phyloP scores from a whole-genome alignment of 352 stramenopile species.

The Aphanomyces euteiches region DNA sequence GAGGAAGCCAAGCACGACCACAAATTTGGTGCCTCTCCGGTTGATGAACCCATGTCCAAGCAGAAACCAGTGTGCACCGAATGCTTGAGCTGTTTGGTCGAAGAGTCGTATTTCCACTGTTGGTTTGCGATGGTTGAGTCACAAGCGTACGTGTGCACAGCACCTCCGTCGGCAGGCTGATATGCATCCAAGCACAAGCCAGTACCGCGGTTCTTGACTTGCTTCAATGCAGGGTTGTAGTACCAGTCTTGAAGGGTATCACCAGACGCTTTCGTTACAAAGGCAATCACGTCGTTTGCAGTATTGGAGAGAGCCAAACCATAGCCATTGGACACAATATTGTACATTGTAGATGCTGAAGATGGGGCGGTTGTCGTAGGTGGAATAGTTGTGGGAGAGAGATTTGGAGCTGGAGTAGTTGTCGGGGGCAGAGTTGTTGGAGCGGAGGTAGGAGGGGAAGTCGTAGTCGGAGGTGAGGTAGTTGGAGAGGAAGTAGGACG shows the following conservation, averaged over 20 bases:
- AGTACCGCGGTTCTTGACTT: conserved; percentile 31
- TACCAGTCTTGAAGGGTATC: background rate
- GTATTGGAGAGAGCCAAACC: background rate
- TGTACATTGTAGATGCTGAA: background rate
- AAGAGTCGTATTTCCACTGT: conserved; percentile 54
- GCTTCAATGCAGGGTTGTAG: background rate
- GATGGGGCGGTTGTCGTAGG: too few species aligned
- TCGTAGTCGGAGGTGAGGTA: too few species aligned
- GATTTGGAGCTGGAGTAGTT: background rate
- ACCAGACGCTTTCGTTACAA: background rate
- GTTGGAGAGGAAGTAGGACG: too few species aligned
- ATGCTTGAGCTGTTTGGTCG: conserved; percentile 44
- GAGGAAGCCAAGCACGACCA: conserved; percentile 25
- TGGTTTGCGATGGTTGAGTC: conserved; percentile 53
- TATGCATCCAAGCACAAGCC: conserved; percentile 32
- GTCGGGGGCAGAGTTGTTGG: background rate
- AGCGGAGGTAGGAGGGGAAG: too few species aligned
- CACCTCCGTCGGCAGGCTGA: conserved; percentile 46
- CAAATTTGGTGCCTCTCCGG: conserved; percentile 55
- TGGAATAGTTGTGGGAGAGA: background rate
- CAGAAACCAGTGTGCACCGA: conserved; percentile 47
- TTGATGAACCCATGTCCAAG: conserved; percentile 44
- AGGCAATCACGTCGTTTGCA: background rate
- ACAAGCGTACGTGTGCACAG: conserved; percentile 54
- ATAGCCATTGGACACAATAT: background rate